Evolutionary conservation across 2,329 filamentous ascomycete species (phyloP), one percentile per base, ranked within the genome.

Genomic region (Xylariaceae sp.): DNA sequence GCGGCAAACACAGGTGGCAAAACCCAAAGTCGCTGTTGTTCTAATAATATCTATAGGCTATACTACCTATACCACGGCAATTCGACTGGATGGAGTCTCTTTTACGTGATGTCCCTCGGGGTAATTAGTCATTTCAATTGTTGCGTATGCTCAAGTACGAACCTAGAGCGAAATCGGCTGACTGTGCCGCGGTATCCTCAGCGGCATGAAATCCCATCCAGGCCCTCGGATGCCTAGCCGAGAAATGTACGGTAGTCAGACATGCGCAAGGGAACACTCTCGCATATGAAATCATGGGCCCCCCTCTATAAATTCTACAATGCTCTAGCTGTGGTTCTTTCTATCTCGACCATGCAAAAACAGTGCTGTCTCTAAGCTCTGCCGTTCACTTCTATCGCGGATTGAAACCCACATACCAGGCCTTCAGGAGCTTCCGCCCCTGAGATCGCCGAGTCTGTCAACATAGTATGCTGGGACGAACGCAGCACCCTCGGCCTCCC

Each of bases 401-500:
- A 36, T 16, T 12, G 2, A 19, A 21, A 21, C 36, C 2, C 32
- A 34, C 9, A 34, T 34, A 4, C 32, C 10, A 34, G 10, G 13
- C 10, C 6, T 6, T 59, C 30, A 67, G 47, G 60, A 54, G 29
- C 51, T 58, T 26, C 54, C 59, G 44, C 60, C 74, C 46, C 79
- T 70, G 63, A 97, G 74, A 74, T 97, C 92, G 54, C 88, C 87
- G 63, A 99, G 73, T 68, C 82, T 85, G 70, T 97, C 88, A 40
- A 94, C 85, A 71, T 95, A 97, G 59, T 85, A 94, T 37, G 81
- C 80, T 2, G 94, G 94, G 49, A 89, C 83, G 1, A 88, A 84
- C 40, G 80, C 71, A 8, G 85, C 84, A 29, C 81, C 83, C 51
- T 84, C 77, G 18, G 82, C 85, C 63, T 91, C 79, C 76, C 92